Evolutionary conservation across 208 protist genomes (phyloP).

Genomic region (Leishmania aethiopica): DNA sequence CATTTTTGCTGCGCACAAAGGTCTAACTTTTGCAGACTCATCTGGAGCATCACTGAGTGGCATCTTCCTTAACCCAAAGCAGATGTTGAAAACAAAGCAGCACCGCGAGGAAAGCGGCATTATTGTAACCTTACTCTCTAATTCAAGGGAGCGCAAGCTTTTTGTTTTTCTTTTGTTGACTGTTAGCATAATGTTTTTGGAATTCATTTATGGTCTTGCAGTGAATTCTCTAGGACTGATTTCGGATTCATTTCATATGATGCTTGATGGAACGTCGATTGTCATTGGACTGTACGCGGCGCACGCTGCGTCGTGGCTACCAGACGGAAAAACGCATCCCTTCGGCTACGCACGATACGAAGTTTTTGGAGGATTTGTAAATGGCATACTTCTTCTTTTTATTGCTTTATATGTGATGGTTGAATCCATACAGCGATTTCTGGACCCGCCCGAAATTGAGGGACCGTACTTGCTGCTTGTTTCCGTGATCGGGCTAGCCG

Average conservation of each 20-base stretch:
- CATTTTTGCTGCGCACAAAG: conserved; percentile 11
- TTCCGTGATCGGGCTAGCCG: conserved; percentile 73
- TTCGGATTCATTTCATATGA: conserved; percentile 98
- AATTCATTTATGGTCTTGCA: conserved; percentile 80
- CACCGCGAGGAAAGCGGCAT: conserved; percentile 2
- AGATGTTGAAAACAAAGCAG: conserved; percentile 21
- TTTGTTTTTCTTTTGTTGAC: conserved; percentile 78
- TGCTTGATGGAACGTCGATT: conserved; percentile 96
- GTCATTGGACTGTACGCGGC: conserved; percentile 93
- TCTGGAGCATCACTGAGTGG: not conserved
- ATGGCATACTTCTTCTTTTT: conserved; percentile 84
- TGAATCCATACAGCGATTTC: conserved; percentile 78
- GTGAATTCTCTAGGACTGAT: conserved; percentile 92
- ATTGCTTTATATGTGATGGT: conserved; percentile 79
- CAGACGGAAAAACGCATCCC: conserved; percentile 78
- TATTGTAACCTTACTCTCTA: conserved; percentile 16
- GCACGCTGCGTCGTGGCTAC: conserved; percentile 91
- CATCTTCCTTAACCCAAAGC: conserved; percentile 7
- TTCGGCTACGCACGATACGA: conserved; percentile 89
- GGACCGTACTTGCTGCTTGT: conserved; percentile 79
- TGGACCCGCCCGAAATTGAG: conserved; percentile 82
- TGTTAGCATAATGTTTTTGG: conserved; percentile 77
- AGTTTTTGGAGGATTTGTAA: conserved; percentile 85
- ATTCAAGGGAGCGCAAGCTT: conserved; percentile 52
- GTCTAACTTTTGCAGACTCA: conserved; percentile 8